Evolutionary conservation across 768 basidiomycete species (phyloP).

Genomic region (Collybiopsis confluens): DNA sequence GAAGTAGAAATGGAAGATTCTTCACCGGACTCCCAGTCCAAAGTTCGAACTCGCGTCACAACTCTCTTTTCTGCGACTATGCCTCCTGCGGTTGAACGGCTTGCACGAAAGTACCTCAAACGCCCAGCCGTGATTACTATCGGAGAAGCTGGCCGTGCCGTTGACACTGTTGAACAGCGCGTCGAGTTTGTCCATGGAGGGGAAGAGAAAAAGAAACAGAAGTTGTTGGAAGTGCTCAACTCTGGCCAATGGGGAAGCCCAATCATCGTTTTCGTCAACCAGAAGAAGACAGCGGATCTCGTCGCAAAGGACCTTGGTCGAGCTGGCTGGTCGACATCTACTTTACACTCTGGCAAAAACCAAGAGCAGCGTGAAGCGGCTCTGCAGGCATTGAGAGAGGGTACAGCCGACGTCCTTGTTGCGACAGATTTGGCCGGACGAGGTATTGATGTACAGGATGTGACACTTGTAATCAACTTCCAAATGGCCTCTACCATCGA

Average conservation of each 20-base stretch:
- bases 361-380: conserved; percentile 97
- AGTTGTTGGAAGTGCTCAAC: conserved; percentile 89
- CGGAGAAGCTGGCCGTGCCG: conserved; percentile 95
- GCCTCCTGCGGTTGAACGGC: conserved; percentile 94
- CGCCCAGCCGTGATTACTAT: conserved; percentile 95
- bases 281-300: conserved; percentile 99
- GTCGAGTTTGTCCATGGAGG: conserved; percentile 92
- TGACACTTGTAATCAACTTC: conserved; percentile 93
- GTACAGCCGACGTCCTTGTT: conserved; percentile 85
- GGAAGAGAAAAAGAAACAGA: conserved; percentile 93
- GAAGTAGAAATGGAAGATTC: conserved; percentile 43
- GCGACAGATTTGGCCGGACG: conserved; percentile 98
- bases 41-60: conserved; percentile 85
- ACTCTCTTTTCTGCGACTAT: conserved; percentile 98
- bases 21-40: conserved; percentile 17
- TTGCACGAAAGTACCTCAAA: conserved; percentile 91
- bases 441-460: conserved; percentile 98
- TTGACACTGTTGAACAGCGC: conserved; percentile 95
- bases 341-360: conserved; percentile 94
- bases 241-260: conserved; percentile 78
- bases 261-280: conserved; percentile 98
- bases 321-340: conserved; percentile 89
- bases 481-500: conserved; percentile 97
- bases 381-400: conserved; percentile 78
- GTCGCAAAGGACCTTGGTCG: conserved; percentile 92